Conservation (phyloP, 257 asterid genomes). For the Nicotiana tomentosiformis region DNA sequence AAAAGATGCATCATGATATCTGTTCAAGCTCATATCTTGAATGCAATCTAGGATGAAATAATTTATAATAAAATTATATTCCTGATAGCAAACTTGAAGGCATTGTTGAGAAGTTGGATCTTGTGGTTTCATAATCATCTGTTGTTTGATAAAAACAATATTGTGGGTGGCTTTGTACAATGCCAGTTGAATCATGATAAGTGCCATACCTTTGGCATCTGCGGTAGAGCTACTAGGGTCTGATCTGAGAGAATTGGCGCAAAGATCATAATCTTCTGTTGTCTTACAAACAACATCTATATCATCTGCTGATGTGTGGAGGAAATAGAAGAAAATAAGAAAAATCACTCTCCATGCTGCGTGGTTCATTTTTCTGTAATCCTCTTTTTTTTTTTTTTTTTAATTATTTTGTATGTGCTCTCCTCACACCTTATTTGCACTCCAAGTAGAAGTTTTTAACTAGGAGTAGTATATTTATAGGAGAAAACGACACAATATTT, state of each 20-base stretch:
- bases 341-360: not conserved
- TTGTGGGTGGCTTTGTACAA: not conserved
- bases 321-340: not conserved
- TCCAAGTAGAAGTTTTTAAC: no score
- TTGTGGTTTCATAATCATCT: no score
- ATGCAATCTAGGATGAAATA: not conserved
- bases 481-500: no score
- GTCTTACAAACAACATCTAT: not conserved
- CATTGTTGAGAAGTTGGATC: not conserved
- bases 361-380: not conserved
- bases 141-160: not conserved
- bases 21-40: not conserved
- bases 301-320: not conserved
- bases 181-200: not conserved
- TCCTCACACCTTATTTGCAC: no score
- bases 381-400: no score
- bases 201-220: not conserved
- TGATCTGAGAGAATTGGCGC: not conserved
- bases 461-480: no score
- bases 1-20: not conserved
- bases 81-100: not conserved
- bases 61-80: not conserved
- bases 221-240: not conserved
- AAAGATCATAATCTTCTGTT: not conserved
- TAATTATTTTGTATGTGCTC: no score